phyloP scores from a whole-genome alignment of 768 basidiomycete species.

The Collybia mongolica region DNA sequence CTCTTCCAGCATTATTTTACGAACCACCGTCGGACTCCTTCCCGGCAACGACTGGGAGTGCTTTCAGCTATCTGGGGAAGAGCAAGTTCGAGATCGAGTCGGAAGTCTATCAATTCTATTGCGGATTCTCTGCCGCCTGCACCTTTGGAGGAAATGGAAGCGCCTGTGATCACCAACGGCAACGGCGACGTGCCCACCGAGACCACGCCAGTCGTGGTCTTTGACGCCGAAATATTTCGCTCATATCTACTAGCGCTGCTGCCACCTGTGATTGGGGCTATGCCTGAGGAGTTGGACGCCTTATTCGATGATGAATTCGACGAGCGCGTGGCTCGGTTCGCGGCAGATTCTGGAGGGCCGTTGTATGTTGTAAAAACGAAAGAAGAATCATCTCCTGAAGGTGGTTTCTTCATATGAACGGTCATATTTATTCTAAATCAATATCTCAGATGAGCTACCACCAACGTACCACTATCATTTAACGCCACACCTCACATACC shows the following conservation, averaged over 20 bases:
- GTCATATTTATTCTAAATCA: conserved; percentile 11
- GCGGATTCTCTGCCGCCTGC: conserved; percentile 11
- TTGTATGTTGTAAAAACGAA: conserved; percentile 81
- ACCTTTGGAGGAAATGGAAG: conserved; percentile 19
- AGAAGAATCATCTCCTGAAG: conserved; percentile 60
- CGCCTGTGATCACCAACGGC: conserved; percentile 27
- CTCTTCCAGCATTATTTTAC: conserved; percentile 26
- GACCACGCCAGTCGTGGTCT: conserved; percentile 33
- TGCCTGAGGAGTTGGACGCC: conserved; percentile 58
- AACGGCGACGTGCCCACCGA: conserved; percentile 21
- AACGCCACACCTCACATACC: conserved; percentile 75
- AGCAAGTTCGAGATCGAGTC: conserved; percentile 7
- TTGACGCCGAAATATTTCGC: conserved; percentile 71
- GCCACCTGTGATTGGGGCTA: conserved; percentile 80
- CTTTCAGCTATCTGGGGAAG: conserved; percentile 14
- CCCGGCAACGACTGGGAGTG: conserved; percentile 18
- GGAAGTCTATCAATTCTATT: conserved; percentile 11
- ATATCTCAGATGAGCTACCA: conserved; percentile 56
- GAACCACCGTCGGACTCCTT: conserved; percentile 23
- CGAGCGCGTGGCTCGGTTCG: conserved; percentile 74
- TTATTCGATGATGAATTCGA: conserved; percentile 75
- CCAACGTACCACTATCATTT: conserved; percentile 67
- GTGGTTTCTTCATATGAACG: conserved; percentile 35
- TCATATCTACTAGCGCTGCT: conserved; percentile 70
- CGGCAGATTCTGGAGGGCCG: conserved; percentile 71